These are phyloP conservation scores for Tremella yokohamensis DNA, from an alignment of 768 basidiomycete genomes.

Conservation along the genomic window DNA sequence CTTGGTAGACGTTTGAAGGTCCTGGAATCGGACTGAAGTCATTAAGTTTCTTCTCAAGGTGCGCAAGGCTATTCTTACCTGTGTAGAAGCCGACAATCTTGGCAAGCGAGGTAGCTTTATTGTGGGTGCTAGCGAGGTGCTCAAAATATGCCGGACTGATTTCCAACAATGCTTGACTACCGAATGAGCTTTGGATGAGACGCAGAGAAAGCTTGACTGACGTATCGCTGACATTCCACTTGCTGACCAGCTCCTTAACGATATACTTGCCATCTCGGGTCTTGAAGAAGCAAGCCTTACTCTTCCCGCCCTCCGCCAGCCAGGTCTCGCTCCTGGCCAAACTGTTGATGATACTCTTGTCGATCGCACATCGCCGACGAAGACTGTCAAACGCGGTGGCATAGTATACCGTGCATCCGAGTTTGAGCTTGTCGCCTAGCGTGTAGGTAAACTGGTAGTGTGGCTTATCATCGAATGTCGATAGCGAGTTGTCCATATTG, in stretches of 20 bases:
- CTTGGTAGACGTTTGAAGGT: slow-evolving; percentile 67
- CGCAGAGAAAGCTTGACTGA: slow-evolving; percentile 51
- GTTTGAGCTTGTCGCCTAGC: slow-evolving; percentile 67
- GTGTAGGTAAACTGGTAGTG: slow-evolving; percentile 82
- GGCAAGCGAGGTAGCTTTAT: slow-evolving; percentile 65
- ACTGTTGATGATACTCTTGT: slow-evolving; percentile 62
- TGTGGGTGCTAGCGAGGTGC: slow-evolving; percentile 69
- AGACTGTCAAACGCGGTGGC: slow-evolving; percentile 73
- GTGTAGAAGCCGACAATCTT: slow-evolving; percentile 81
- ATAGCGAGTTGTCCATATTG: slow-evolving; percentile 24
- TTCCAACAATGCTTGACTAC: slow-evolving; percentile 72
- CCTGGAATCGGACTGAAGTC: slow-evolving; percentile 61
- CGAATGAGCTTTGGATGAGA: neutral
- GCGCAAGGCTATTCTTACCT: slow-evolving; percentile 25
- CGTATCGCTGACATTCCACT: slow-evolving; percentile 83
- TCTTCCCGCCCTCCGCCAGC: slow-evolving; percentile 73
- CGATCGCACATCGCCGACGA: slow-evolving; percentile 65
- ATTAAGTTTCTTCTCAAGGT: neutral
- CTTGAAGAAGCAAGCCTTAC: slow-evolving; percentile 76
- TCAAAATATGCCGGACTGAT: slow-evolving; percentile 74
- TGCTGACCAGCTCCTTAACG: slow-evolving; percentile 78
- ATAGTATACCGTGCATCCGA: slow-evolving; percentile 78
- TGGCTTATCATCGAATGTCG: slow-evolving; percentile 63
- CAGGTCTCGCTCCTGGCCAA: slow-evolving; percentile 63
- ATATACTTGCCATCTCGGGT: slow-evolving; percentile 72